These are phyloP conservation scores for Passalora sequoiae DNA, from an alignment of 2,329 filamentous ascomycete species.

Conservation along the genomic window DNA sequence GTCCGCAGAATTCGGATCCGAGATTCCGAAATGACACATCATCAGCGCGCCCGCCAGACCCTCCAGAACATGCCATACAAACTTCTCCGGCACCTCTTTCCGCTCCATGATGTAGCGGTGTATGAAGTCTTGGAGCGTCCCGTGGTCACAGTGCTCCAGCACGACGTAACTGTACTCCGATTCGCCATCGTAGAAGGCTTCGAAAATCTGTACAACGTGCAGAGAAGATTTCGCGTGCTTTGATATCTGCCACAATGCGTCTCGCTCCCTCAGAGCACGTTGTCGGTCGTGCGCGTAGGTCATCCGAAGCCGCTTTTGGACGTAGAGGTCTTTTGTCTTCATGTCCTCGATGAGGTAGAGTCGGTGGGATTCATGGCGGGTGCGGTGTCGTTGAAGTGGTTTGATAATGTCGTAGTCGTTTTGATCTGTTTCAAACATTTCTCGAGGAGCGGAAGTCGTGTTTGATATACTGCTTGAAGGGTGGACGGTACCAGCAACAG, in stretches of 20 bases:
- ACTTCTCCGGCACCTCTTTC: slow-evolving; percentile 6
- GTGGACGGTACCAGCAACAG: too few relatives aligned
- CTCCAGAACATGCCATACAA: slow-evolving; percentile 18
- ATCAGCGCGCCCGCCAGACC: slow-evolving; percentile 14
- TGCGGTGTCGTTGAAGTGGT: slow-evolving; percentile 1
- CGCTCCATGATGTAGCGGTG: slow-evolving; percentile 5
- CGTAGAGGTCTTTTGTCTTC: slow-evolving; percentile 8
- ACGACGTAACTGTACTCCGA: slow-evolving; percentile 10
- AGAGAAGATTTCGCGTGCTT: slow-evolving; percentile 1
- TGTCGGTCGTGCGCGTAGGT: neutral
- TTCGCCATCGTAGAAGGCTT: slow-evolving; percentile 8
- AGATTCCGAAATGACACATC: slow-evolving; percentile 33
- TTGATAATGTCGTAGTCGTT: slow-evolving; percentile 10
- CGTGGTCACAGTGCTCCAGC: slow-evolving; percentile 21
- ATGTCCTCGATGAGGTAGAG: slow-evolving; percentile 11
- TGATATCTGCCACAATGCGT: slow-evolving; percentile 15
- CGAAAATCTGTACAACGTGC: slow-evolving; percentile 13
- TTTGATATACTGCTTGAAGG: too few relatives aligned
- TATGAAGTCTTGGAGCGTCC: slow-evolving; percentile 17
- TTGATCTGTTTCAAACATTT: slow-evolving; percentile 1
- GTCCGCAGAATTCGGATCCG: neutral
- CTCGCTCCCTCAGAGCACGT: slow-evolving; percentile 10
- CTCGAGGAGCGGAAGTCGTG: too few relatives aligned
- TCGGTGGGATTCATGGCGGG: slow-evolving; percentile 10
- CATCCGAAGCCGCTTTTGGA: slow-evolving; percentile 14